phyloP scores from a whole-genome alignment of 768 basidiomycete genomes.

The Lyophyllum semitale region DNA sequence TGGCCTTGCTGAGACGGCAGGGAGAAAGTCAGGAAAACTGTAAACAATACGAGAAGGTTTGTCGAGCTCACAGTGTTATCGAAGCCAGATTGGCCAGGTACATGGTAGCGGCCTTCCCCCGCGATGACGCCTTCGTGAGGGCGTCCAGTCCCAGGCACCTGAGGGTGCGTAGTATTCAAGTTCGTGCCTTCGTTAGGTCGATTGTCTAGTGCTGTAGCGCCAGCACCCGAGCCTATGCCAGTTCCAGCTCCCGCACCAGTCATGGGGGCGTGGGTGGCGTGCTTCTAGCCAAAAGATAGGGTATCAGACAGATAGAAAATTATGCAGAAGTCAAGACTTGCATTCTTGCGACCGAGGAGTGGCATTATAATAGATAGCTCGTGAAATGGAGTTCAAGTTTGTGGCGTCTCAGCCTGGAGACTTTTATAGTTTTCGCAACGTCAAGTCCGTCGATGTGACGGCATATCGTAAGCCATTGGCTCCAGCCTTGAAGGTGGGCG shows the following conservation, averaged over 20 bases:
- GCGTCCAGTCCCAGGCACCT: not conserved
- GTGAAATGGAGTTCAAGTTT: no score
- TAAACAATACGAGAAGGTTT: no score
- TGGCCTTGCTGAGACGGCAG: not conserved
- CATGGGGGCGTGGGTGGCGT: conserved; percentile 7
- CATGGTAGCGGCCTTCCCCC: not conserved
- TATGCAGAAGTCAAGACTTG: not conserved
- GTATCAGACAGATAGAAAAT: not conserved
- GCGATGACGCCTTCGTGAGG: not conserved
- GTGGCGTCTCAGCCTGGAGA: not conserved
- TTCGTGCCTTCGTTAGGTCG: not conserved
- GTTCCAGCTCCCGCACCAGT: not conserved
- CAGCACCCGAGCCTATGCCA: not conserved
- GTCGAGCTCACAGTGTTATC: not conserved
- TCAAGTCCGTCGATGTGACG: conserved; percentile 3
- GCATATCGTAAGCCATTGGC: conserved; percentile 1
- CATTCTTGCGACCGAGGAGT: conserved; percentile 30
- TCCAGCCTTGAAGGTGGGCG: not conserved
- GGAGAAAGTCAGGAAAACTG: not conserved
- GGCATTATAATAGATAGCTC: conserved; percentile 27
- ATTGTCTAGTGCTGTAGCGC: not conserved
- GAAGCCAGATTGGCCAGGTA: not conserved
- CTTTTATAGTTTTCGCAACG: not conserved
- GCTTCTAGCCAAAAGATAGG: not conserved
- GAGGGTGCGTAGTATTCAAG: not conserved